Percentiles rank a stretch among this genome's conserved stretches.
Evolutionary conservation across 1,284 basidiomycete species (phyloP).

Genomic region (Ganoderma sinense): DNA sequence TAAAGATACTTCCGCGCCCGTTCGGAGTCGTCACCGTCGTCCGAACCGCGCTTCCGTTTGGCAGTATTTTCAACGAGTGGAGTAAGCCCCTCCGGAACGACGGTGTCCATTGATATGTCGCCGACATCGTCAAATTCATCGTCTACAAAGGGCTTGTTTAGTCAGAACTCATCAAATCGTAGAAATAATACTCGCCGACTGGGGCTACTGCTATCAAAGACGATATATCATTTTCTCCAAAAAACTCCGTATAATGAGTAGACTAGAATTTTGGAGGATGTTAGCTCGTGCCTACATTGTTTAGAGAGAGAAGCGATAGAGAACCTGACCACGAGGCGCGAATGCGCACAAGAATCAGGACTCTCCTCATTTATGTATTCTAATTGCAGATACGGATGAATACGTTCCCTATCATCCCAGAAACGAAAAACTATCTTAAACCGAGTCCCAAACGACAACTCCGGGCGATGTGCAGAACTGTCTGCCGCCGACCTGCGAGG

Average conservation of each 20-base stretch:
- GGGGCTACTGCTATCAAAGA: not conserved
- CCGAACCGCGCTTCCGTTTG: slow-evolving; percentile 10
- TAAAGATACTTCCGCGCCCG: not conserved
- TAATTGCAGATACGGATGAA: no score
- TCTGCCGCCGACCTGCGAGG: not conserved
- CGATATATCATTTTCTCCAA: slow-evolving; percentile 14
- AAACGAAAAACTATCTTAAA: not conserved
- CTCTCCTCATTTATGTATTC: not conserved
- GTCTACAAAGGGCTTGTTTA: not conserved
- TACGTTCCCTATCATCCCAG: no score
- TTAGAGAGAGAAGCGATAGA: not conserved
- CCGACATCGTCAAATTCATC: slow-evolving; percentile 1
- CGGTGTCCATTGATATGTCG: not conserved
- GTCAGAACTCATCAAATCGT: no score
- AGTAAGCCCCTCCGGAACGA: not conserved
- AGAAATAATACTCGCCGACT: not conserved
- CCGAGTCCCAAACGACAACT: not conserved
- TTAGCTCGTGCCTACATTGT: not conserved
- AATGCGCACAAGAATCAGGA: not conserved
- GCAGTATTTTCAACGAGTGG: not conserved
- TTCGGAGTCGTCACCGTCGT: not conserved
- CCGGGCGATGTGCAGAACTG: not conserved
- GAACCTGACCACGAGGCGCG: not conserved
- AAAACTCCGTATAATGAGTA: slow-evolving; percentile 11
- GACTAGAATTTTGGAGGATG: slow-evolving; percentile 1